These are phyloP conservation scores for Gymnopus androsaceus DNA, from an alignment of 1,284 basidiomycete species.

Conservation along the genomic window DNA sequence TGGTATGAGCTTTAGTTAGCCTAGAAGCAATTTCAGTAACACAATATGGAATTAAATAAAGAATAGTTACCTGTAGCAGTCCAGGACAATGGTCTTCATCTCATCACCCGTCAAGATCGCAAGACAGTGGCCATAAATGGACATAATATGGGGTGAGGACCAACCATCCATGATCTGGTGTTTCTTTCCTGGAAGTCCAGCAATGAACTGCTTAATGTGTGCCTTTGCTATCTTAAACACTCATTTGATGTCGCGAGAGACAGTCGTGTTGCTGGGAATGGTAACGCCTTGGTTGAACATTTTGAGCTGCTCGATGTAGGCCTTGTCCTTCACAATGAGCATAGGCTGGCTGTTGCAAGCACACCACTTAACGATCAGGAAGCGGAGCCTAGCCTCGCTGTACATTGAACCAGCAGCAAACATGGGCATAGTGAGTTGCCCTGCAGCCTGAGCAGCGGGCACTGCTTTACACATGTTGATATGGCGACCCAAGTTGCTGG, in stretches of 20 bases:
- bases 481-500: no score
- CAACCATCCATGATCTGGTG: slow-evolving; percentile 6
- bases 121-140: neutral
- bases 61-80: neutral
- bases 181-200: neutral
- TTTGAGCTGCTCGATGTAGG: neutral
- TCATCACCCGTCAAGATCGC: neutral
- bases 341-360: neutral
- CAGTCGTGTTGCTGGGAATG: neutral
- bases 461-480: neutral
- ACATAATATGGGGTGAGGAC: neutral
- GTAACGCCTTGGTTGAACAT: neutral
- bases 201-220: neutral
- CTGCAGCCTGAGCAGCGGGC: no score
- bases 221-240: neutral
- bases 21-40: neutral
- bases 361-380: slow-evolving; percentile 3
- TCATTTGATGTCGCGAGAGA: neutral
- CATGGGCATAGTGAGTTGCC: neutral
- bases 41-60: neutral
- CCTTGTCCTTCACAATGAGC: neutral
- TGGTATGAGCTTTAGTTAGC: slow-evolving; percentile 7
- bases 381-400: neutral
- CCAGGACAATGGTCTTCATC: neutral
- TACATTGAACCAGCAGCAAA: neutral